Base-by-base conservation (phyloP, 495 filamentous ascomycete species). In the Pseudoneurospora amorphoporcata region DNA sequence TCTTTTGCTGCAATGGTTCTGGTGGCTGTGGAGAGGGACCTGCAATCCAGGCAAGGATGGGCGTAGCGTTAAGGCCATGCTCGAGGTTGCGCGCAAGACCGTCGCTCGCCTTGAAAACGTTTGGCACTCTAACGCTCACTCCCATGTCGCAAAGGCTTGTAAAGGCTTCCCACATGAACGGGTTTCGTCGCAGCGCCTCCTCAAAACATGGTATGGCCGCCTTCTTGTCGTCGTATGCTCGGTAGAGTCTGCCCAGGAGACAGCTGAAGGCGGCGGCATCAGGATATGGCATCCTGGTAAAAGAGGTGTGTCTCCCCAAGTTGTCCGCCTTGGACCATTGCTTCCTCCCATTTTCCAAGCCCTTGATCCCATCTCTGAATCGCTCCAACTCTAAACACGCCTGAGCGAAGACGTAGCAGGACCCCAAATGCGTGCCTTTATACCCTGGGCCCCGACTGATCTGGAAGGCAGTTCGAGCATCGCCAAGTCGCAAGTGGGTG, bases 141-240 rank as follows among this genome's bases (percentile, higher is more conserved):
- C 93, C 93, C 93, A 86, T 82, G 72, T 81, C 81, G 69, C 80
- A 86, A 4, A 99, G 83, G n/a, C 87, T 90, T 23, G 90, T 85
- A 79, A 97, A 98, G 0, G 96, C 96, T 84, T 99, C 95, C 95
- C 96, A 98, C 88, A 97, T 94, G 82, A 98, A 97, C 0, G 95
- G 94, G 77, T 98, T 98, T 43, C 90, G 78, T 80, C 94, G 97
- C 69, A 98, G 83, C 8, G 95, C 90, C 72, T 94, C 92, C 71
- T 94, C 92, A 79, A 94, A 98, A 77, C 88, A 92, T 68, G 92
- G 87, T 12, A 94, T 87, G 39, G 96, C 93, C 76, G 92, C 94
- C 74, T 90, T 89, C 73, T 90, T 85, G 79, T 97, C 92, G 69
- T 91, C 89, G 77, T 94, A 88, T 17, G 88, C 92, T 40, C 91